Base-by-base conservation (phyloP, 352 stramenopile species). In the Phytophthora pisi region DNA sequence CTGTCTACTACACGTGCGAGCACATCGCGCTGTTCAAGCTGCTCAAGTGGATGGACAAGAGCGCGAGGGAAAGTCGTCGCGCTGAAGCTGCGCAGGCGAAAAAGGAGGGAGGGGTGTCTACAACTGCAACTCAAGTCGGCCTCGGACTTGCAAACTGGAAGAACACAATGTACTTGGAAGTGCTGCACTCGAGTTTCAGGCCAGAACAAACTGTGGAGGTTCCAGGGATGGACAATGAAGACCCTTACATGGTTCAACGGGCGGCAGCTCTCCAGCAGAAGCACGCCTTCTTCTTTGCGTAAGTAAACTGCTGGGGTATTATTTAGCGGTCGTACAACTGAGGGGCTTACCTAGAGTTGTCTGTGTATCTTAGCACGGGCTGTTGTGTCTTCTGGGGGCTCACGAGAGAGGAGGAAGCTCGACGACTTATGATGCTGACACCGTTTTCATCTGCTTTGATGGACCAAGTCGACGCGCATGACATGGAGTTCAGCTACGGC, bases 381-480 rank as follows among this genome's bases (percentile, higher is more conserved):
- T 90, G 78, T 46, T 89, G 78, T 57, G 79, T 91, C 28, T 93
- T 90, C 57, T 91, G 82, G 85, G 82, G 85, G 0, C 66, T 91
- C 18, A 82, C 77, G 10, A 58, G 66, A 24, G 79, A 89, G 51
- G 82, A 93, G 72, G 82, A 91, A 45, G 50, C 61, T 23, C 45
- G 62, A 15, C 72, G 77, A 49, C 59, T 93, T 23, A 79, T 86
- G 66, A 77, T 82, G 53, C 47, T 91, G 7, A 53, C 68, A 23
- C 63, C 79, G 15, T 93, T 91, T 50, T 88, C 75, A 5, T 86
- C 69, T 0, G 70, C 68, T 9, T 58, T 66, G 4, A 77, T 88
- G 49, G 68, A 73, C 5, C 75, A 89, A 67, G 76, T 89, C 18
- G 75, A 89, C 45, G 72, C 72, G 1, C 77, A 90, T 45, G 79